phyloP scores from a whole-genome alignment of 1,139 yeast genomes.

The Yamadazyma triangularis region DNA sequence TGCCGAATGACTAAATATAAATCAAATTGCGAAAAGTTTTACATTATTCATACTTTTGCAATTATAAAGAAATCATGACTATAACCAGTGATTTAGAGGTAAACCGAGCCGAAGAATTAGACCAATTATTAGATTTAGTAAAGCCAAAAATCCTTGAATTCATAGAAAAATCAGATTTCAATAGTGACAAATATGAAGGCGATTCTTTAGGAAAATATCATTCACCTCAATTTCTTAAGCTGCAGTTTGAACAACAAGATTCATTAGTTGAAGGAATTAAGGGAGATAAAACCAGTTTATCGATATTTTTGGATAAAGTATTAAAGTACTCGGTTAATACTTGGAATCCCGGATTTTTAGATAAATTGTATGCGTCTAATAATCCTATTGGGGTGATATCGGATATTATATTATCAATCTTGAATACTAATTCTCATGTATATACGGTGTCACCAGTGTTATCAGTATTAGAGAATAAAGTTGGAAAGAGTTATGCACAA shows the following conservation, averaged over 20 bases:
- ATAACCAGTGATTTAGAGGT: conserved; percentile 26
- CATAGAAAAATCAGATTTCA: conserved; percentile 32
- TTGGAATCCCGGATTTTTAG: conserved; percentile 85
- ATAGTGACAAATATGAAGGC: conserved; percentile 19
- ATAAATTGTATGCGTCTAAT: conserved; percentile 78
- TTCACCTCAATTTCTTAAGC: conserved; percentile 30
- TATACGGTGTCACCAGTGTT: conserved; percentile 83
- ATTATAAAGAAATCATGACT: too few relatives aligned
- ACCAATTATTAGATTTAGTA: conserved; percentile 25
- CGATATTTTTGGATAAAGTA: conserved; percentile 51
- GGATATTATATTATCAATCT: conserved; percentile 62
- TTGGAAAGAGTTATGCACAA: conserved; percentile 64
- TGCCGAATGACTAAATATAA: too few relatives aligned
- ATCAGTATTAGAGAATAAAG: conserved; percentile 67
- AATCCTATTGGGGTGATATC: conserved; percentile 80
- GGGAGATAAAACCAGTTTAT: conserved; percentile 24
- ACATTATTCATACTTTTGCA: too few relatives aligned
- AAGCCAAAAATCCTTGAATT: conserved; percentile 36
- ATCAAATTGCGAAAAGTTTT: too few relatives aligned
- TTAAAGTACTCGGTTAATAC: conserved; percentile 72
- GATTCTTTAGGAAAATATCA: conserved; percentile 37
- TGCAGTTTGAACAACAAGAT: conserved; percentile 15
- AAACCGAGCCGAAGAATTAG: conserved; percentile 37
- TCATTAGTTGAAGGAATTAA: conserved; percentile 16
- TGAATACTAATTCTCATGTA: conserved; percentile 84